phyloP scores from a whole-genome alignment of 2,329 filamentous ascomycete genomes.

The Rosellinia necatrix region DNA sequence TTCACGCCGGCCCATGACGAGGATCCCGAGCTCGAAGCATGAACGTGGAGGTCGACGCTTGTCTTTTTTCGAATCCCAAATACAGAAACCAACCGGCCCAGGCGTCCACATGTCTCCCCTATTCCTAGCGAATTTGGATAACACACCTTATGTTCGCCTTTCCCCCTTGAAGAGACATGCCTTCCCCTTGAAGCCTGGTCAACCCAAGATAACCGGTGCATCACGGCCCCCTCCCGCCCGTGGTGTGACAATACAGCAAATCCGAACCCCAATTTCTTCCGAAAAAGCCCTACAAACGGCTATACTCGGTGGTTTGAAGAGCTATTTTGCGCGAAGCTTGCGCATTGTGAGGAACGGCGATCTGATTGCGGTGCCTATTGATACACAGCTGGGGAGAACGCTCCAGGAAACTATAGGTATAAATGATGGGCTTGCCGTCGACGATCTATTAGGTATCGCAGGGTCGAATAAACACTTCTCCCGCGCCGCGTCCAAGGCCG shows the following conservation, averaged over 20 bases:
- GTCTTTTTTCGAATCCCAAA: slow-evolving; percentile 72
- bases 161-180: slow-evolving; percentile 65
- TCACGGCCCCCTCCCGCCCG: slow-evolving; percentile 63
- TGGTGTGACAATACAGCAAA: slow-evolving; percentile 86
- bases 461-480: slow-evolving; percentile 47
- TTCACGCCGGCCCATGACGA: slow-evolving; percentile 62
- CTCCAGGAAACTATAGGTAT: slow-evolving; percentile 71
- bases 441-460: slow-evolving; percentile 67
- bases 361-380: slow-evolving; percentile 84
- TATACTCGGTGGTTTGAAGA: slow-evolving; percentile 83
- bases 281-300: slow-evolving; percentile 85
- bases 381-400: slow-evolving; percentile 80
- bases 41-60: slow-evolving; percentile 53
- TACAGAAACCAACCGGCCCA: slow-evolving; percentile 62
- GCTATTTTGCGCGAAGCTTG: slow-evolving; percentile 81
- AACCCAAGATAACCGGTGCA: slow-evolving; percentile 60
- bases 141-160: slow-evolving; percentile 77
- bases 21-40: slow-evolving; percentile 61
- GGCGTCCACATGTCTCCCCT: slow-evolving; percentile 81
- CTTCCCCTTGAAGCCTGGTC: slow-evolving; percentile 56
- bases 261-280: slow-evolving; percentile 86
- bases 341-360: slow-evolving; percentile 87
- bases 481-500: slow-evolving; percentile 45
- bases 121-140: slow-evolving; percentile 82
- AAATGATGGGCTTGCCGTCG: slow-evolving; percentile 67